Percentiles rank a stretch among this genome's conserved stretches.
Conservation (phyloP, 73 alveolate species). For the Paramecium bursaria region DNA sequence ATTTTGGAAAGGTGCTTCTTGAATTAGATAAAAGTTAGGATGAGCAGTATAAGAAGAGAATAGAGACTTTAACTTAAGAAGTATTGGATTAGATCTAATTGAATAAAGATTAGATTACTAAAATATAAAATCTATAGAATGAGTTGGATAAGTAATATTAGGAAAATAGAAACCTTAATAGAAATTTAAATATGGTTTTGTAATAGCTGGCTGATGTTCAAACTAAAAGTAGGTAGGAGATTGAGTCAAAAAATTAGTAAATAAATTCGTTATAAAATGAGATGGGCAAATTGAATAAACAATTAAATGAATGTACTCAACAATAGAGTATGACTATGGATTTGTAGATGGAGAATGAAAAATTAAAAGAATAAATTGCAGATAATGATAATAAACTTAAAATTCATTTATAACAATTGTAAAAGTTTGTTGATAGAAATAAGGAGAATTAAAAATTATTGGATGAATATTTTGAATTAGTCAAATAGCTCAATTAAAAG, state of each 20-base stretch:
- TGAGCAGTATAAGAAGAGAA: constrained; percentile 40
- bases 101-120: constrained; percentile 27
- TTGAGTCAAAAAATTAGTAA: constrained; percentile 18
- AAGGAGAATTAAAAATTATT: background rate
- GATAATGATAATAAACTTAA: background rate
- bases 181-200: constrained; percentile 33
- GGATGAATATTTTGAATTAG: background rate
- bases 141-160: constrained; percentile 10
- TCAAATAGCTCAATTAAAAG: background rate
- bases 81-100: background rate
- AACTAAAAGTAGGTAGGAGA: constrained; percentile 41
- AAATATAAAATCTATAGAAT: background rate
- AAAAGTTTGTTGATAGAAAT: background rate
- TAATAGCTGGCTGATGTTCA: constrained; percentile 30
- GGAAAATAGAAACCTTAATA: constrained; percentile 44
- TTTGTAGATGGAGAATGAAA: constrained; percentile 7
- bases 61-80: constrained; percentile 45
- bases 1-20: constrained; percentile 10
- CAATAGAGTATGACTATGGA: background rate
- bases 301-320: background rate
- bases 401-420: background rate
- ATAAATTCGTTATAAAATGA: background rate
- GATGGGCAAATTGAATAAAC: background rate
- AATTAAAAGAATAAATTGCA: constrained; percentile 11
- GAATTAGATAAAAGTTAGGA: constrained; percentile 46